Evolutionary conservation across 768 basidiomycete genomes (phyloP).

Genomic region (Sutorius australiensis): DNA sequence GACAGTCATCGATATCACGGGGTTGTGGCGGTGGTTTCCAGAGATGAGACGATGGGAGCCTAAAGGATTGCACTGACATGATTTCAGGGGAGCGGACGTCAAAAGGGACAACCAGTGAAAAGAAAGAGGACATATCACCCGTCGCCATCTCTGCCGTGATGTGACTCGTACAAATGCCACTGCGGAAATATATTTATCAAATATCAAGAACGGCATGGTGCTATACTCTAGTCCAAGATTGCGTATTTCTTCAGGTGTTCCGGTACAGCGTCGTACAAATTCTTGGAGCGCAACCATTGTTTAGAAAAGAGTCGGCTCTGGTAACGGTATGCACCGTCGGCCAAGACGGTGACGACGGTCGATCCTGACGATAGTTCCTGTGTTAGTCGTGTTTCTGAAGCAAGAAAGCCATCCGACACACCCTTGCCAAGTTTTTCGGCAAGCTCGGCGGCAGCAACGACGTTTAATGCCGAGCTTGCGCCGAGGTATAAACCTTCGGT

Average conservation of each 20-base stretch:
- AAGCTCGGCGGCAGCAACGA: conserved; percentile 88
- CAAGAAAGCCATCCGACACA: conserved; percentile 19
- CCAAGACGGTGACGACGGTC: conserved; percentile 82
- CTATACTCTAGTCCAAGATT: conserved; percentile 59
- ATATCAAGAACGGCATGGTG: not conserved
- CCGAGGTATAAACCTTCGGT: conserved; percentile 93
- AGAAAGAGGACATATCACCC: too few relatives aligned
- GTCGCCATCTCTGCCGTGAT: not conserved
- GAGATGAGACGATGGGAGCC: not conserved
- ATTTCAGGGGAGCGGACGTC: too few relatives aligned
- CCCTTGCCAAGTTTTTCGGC: conserved; percentile 85
- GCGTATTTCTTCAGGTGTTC: conserved; percentile 83
- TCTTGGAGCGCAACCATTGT: conserved; percentile 84
- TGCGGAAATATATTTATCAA: not conserved
- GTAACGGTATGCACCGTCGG: conserved; percentile 96
- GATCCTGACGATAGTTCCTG: conserved; percentile 48
- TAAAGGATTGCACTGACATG: not conserved
- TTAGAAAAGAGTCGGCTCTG: conserved; percentile 95
- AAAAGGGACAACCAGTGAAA: too few relatives aligned
- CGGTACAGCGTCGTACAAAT: conserved; percentile 74
- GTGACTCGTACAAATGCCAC: not conserved
- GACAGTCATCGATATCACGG: not conserved
- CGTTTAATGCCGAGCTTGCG: conserved; percentile 90
- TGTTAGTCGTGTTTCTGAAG: not conserved
- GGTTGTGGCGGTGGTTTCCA: not conserved